Percentiles rank a stretch among this genome's conserved stretches.
Evolutionary conservation across 495 filamentous ascomycete genomes (phyloP).

Genomic region (Symbiotaphrina buchneri): DNA sequence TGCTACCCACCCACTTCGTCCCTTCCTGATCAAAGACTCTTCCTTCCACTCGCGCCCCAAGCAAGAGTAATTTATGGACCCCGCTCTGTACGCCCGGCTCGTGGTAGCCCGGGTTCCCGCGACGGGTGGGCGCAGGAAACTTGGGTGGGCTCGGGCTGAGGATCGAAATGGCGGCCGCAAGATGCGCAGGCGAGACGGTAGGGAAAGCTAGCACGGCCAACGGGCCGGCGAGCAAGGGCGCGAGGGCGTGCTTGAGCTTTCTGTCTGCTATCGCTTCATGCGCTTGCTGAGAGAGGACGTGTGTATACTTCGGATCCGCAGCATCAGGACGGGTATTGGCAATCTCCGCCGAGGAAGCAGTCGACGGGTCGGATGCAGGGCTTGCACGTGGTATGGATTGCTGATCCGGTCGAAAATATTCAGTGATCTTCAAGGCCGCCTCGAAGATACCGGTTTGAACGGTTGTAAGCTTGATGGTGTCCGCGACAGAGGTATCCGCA

Average conservation of each 20-base stretch:
- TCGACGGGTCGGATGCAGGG: slow-evolving; percentile 11
- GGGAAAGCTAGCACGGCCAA: slow-evolving; percentile 65
- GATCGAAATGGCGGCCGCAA: slow-evolving; percentile 54
- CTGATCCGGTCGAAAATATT: slow-evolving; percentile 49
- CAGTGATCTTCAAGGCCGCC: slow-evolving; percentile 59
- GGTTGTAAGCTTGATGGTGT: slow-evolving; percentile 50
- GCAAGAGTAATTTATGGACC: slow-evolving; percentile 62
- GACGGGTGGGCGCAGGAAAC: slow-evolving; percentile 57
- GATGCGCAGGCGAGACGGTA: slow-evolving; percentile 53
- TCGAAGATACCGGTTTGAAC: slow-evolving; percentile 79
- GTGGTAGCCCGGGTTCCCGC: slow-evolving; percentile 56
- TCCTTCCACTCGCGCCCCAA: slow-evolving; percentile 67
- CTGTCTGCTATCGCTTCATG: slow-evolving; percentile 31
- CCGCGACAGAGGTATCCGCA: slow-evolving; percentile 19
- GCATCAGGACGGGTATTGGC: slow-evolving; percentile 10
- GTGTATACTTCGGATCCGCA: slow-evolving; percentile 30
- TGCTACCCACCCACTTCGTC: slow-evolving; percentile 64
- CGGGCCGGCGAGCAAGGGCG: slow-evolving; percentile 62
- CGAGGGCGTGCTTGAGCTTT: slow-evolving; percentile 36
- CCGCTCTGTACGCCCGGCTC: slow-evolving; percentile 55
- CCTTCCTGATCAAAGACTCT: slow-evolving; percentile 64
- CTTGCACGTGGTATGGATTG: too few relatives aligned
- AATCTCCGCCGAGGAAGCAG: slow-evolving; percentile 11
- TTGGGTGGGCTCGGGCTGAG: slow-evolving; percentile 42
- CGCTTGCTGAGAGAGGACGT: slow-evolving; percentile 52